These are phyloP conservation scores for Fraxinus excelsior DNA, from an alignment of 257 asterid genomes.

Conservation along the genomic window DNA sequence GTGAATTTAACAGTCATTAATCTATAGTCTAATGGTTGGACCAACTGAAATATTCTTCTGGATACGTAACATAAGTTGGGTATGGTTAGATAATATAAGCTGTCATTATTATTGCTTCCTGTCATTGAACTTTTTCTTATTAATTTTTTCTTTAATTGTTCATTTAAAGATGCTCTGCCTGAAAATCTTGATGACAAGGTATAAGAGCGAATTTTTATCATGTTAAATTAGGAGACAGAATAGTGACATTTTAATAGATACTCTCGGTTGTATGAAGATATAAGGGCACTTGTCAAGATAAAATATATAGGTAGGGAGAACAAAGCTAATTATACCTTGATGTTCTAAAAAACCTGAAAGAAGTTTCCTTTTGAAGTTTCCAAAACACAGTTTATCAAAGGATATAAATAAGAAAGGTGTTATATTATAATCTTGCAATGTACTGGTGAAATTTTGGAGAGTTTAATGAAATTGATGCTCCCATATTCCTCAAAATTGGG, in stretches of 20 bases:
- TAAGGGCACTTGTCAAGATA: neutral
- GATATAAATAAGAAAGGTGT: neutral
- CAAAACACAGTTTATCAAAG: neutral
- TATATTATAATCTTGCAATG: neutral
- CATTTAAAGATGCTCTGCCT: neutral
- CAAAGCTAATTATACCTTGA: neutral
- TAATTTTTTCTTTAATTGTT: neutral
- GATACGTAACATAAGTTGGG: neutral
- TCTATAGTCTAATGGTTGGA: neutral
- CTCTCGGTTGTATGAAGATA: neutral
- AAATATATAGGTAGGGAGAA: neutral
- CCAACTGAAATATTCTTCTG: neutral
- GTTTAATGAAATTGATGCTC: neutral
- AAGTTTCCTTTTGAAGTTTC: neutral
- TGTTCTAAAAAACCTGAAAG: neutral
- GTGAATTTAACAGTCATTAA: neutral
- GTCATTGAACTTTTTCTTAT: neutral
- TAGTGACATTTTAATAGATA: neutral
- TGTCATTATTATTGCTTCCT: neutral
- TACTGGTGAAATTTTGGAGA: slow-evolving; percentile 4
- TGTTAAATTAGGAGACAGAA: neutral
- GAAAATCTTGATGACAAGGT: neutral
- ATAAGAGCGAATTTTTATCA: neutral
- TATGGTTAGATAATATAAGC: neutral
- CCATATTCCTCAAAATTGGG: too few species aligned